Evolutionary conservation across 805 yeast species (phyloP).

Genomic region (Barnettozyma populi): DNA sequence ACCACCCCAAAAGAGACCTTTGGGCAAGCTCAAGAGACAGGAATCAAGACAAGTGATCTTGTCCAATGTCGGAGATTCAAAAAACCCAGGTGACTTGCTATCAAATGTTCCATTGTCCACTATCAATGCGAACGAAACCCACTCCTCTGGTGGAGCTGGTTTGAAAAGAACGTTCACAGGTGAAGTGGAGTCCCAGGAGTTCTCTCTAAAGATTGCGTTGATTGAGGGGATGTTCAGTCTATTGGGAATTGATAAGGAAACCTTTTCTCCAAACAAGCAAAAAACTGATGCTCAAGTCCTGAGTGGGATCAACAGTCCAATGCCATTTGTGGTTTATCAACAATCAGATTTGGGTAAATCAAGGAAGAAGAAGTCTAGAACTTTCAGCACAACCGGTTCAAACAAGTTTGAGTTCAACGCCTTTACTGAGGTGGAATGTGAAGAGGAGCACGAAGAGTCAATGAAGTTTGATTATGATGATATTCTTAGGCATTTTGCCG

Average conservation of each 20-base stretch:
- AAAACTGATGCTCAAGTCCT: conserved; percentile 12
- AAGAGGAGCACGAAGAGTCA: conserved; percentile 19
- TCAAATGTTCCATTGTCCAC: conserved; percentile 70
- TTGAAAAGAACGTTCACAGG: conserved; percentile 12
- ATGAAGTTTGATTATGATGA: conserved; percentile 47
- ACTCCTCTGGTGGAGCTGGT: neutral
- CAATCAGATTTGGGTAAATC: neutral
- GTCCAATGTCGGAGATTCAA: conserved; percentile 41
- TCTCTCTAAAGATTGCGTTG: conserved; percentile 55
- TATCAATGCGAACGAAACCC: neutral
- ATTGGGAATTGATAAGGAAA: conserved; percentile 53
- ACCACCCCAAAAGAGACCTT: neutral
- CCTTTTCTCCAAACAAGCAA: conserved; percentile 21
- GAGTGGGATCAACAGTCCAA: conserved; percentile 17
- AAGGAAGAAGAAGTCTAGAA: conserved; percentile 8
- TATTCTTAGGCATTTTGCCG: conserved; percentile 44
- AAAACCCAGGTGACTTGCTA: conserved; percentile 81
- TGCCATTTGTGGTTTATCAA: conserved; percentile 11
- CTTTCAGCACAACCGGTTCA: conserved; percentile 18
- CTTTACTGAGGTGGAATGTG: conserved; percentile 2
- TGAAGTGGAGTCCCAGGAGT: conserved; percentile 44
- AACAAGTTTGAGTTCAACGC: conserved; percentile 19
- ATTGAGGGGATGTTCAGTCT: conserved; percentile 65
- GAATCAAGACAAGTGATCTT: conserved; percentile 46
- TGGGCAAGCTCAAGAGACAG: conserved; percentile 12